Percentiles rank a stretch among this genome's conserved stretches.
These are phyloP conservation scores for Solanum medicagineum DNA, from an alignment of 257 asterid genomes.

Conservation along the genomic window DNA sequence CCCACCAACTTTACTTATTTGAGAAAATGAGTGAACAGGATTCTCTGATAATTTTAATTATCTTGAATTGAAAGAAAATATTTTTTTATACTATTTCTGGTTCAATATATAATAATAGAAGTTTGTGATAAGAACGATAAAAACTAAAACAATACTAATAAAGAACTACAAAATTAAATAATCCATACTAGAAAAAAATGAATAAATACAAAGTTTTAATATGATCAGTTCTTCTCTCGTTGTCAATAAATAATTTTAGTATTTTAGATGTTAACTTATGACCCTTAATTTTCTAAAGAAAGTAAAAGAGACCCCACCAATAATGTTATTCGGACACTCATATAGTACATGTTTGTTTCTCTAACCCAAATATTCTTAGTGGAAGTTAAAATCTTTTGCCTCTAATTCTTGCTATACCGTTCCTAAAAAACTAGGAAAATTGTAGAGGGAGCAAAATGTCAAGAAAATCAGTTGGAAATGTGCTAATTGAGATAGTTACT, in stretches of 20 bases:
- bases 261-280: not conserved
- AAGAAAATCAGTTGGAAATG: not conserved
- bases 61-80: not conserved
- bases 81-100: not conserved
- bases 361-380: not conserved
- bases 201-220: not conserved
- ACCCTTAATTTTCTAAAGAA: not conserved
- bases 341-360: not conserved
- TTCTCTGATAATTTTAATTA: not conserved
- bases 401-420: not conserved
- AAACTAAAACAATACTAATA: not conserved
- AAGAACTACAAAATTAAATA: not conserved
- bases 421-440: not conserved
- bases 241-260: not conserved
- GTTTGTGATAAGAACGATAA: not conserved
- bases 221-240: not conserved
- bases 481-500: not conserved
- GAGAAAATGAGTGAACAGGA: not conserved
- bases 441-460: not conserved
- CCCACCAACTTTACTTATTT: slow-evolving; percentile 4
- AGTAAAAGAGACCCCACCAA: not conserved
- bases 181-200: not conserved
- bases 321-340: not conserved
- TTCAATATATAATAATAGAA: not conserved
- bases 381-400: not conserved